Percentiles rank a stretch among this genome's conserved stretches.
Conservation (phyloP, 345 rosid genomes). For the Brassica rapa region DNA sequence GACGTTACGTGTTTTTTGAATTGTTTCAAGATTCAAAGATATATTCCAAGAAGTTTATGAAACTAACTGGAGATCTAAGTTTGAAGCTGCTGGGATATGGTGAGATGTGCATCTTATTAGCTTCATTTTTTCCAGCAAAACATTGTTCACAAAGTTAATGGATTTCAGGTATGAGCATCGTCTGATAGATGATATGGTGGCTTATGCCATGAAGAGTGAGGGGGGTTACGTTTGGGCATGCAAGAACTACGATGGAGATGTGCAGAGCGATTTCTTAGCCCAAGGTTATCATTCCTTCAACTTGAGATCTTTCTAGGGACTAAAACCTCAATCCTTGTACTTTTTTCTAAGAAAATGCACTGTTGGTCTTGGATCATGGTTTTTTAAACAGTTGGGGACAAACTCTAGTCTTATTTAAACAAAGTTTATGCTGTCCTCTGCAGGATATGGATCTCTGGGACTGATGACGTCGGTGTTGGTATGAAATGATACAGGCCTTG, state of each 20-base stretch:
- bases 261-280: slow-evolving; percentile 97
- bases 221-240: slow-evolving; percentile 99
- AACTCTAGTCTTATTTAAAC: neutral
- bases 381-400: neutral
- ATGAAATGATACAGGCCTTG: slow-evolving; percentile 19
- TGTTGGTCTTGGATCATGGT: slow-evolving; percentile 61
- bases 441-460: slow-evolving; percentile 97
- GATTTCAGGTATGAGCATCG: slow-evolving; percentile 87
- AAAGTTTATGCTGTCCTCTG: slow-evolving; percentile 20
- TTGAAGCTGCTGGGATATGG: slow-evolving; percentile 86
- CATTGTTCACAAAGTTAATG: slow-evolving; percentile 16
- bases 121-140: slow-evolving; percentile 20
- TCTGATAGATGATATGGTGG: slow-evolving; percentile 97
- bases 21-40: slow-evolving; percentile 54
- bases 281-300: slow-evolving; percentile 57
- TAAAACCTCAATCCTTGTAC: neutral
- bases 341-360: slow-evolving; percentile 24
- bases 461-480: slow-evolving; percentile 97
- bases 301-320: neutral
- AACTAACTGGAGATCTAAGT: slow-evolving; percentile 79
- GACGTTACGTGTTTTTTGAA: slow-evolving; percentile 6
- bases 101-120: slow-evolving; percentile 40
- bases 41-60: slow-evolving; percentile 89
- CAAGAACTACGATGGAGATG: slow-evolving; percentile 98
- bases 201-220: slow-evolving; percentile 87